These are phyloP conservation scores for Gigaspora rosea DNA, from an alignment of 192 early-diverging fungal species.

Conservation along the genomic window DNA sequence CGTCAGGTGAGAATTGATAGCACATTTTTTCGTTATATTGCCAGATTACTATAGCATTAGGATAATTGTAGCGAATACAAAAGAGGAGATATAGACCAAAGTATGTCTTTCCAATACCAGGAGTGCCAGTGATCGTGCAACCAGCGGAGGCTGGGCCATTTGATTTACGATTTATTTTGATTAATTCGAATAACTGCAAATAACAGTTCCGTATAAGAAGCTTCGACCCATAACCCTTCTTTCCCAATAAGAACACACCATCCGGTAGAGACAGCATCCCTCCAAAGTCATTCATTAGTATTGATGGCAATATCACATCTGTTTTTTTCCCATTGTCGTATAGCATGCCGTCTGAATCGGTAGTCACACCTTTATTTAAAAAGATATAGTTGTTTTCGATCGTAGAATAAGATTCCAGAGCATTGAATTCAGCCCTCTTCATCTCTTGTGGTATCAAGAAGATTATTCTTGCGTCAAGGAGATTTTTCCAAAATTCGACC, in stretches of 20 bases:
- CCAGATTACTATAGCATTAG: conserved; percentile 1
- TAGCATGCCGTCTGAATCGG: background rate
- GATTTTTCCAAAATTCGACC: conserved; percentile 15
- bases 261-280: conserved; percentile 13
- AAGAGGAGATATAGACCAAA: conserved; percentile 14
- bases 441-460: conserved; percentile 7
- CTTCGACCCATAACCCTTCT: background rate
- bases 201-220: conserved; percentile 19
- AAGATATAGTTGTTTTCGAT: background rate
- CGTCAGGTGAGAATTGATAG: conserved; percentile 11
- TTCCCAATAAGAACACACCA: conserved; percentile 6
- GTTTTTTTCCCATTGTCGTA: background rate
- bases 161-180: background rate
- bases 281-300: background rate
- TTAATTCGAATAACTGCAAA: background rate
- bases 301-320: background rate
- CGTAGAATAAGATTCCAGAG: background rate
- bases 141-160: background rate
- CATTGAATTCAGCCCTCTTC: conserved; percentile 1
- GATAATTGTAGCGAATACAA: conserved; percentile 9
- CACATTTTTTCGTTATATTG: background rate
- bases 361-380: background rate
- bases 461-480: conserved; percentile 5
- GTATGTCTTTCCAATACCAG: conserved; percentile 21
- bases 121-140: conserved; percentile 8